A percentile compares a stretch with the other conserved stretches of the same genome.
Evolutionary conservation across 768 basidiomycete species (phyloP).

Genomic region (Lentinula sp.): DNA sequence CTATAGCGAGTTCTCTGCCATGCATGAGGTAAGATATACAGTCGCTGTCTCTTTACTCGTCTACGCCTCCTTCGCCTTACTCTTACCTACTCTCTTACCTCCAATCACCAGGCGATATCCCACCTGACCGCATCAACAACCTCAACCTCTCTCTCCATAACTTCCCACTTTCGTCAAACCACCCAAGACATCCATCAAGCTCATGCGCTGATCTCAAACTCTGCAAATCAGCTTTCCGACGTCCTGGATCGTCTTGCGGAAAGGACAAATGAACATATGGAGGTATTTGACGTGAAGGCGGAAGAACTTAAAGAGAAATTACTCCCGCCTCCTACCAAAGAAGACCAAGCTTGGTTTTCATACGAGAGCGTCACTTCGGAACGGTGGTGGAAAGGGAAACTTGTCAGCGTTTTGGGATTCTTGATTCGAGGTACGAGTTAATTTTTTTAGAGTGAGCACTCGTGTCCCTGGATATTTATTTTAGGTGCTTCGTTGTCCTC

Average conservation of each 20-base stretch:
- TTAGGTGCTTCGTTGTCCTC: not conserved
- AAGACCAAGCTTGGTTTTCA: not conserved
- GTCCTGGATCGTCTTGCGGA: constrained; percentile 30
- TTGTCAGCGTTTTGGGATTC: not conserved
- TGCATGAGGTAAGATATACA: not conserved
- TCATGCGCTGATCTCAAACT: not conserved
- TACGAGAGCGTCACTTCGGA: not conserved
- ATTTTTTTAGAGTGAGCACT: not conserved
- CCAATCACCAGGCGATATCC: constrained; percentile 13
- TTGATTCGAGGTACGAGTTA: not conserved
- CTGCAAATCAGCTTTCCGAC: constrained; percentile 25
- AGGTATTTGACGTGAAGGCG: constrained; percentile 41
- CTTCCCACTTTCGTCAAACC: constrained; percentile 23
- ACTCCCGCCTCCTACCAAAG: constrained; percentile 5
- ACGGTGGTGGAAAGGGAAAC: constrained; percentile 1
- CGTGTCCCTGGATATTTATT: not conserved
- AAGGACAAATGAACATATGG: constrained; percentile 35
- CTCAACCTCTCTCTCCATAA: constrained; percentile 21
- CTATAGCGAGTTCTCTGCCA: constrained; percentile 17
- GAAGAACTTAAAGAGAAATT: constrained; percentile 24
- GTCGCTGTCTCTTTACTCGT: not conserved
- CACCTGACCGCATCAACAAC: constrained; percentile 15
- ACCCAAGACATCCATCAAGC: not conserved
- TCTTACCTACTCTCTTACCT: constrained; percentile 15
- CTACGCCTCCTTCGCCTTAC: constrained; percentile 7